phyloP scores from a whole-genome alignment of 352 stramenopile genomes.

The Pythium vanterpoolii region DNA sequence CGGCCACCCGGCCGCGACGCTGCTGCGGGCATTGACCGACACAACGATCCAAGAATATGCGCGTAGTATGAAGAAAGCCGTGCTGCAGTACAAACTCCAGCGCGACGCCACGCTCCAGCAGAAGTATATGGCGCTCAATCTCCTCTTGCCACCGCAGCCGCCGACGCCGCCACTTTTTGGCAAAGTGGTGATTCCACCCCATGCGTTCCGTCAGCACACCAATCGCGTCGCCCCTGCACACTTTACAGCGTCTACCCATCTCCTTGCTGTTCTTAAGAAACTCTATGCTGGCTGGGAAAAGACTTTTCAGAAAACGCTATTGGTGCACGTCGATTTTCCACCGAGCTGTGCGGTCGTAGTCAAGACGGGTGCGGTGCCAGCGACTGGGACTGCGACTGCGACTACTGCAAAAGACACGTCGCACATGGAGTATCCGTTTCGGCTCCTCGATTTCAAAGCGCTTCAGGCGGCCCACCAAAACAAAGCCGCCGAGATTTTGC shows the following conservation, averaged over 20 bases:
- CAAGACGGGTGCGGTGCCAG: slow-evolving; percentile 3
- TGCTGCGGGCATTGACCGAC: slow-evolving; percentile 86
- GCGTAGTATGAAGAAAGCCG: slow-evolving; percentile 91
- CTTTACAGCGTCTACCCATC: slow-evolving; percentile 54
- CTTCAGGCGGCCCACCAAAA: slow-evolving; percentile 74
- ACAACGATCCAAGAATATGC: slow-evolving; percentile 89
- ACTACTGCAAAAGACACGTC: slow-evolving; percentile 30
- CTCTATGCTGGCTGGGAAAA: slow-evolving; percentile 91
- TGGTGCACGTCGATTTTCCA: slow-evolving; percentile 65
- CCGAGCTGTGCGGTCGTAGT: not conserved
- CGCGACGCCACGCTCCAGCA: slow-evolving; percentile 51
- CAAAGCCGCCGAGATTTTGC: slow-evolving; percentile 68
- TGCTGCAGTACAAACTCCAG: slow-evolving; percentile 65
- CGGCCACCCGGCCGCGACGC: slow-evolving; percentile 43
- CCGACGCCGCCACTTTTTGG: slow-evolving; percentile 39
- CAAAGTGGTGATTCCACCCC: slow-evolving; percentile 76
- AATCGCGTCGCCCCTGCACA: slow-evolving; percentile 41
- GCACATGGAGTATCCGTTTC: slow-evolving; percentile 71
- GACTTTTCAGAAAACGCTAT: slow-evolving; percentile 70
- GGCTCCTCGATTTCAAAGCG: slow-evolving; percentile 80
- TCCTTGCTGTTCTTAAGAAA: slow-evolving; percentile 80
- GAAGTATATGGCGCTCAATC: slow-evolving; percentile 68
- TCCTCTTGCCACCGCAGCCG: slow-evolving; percentile 38
- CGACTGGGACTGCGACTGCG: not conserved
- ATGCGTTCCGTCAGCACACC: slow-evolving; percentile 61